Percentiles rank a stretch among this genome's conserved stretches.
These are phyloP conservation scores for Naegleria gruberi DNA, from an alignment of 208 protist species.

Conservation along the genomic window DNA sequence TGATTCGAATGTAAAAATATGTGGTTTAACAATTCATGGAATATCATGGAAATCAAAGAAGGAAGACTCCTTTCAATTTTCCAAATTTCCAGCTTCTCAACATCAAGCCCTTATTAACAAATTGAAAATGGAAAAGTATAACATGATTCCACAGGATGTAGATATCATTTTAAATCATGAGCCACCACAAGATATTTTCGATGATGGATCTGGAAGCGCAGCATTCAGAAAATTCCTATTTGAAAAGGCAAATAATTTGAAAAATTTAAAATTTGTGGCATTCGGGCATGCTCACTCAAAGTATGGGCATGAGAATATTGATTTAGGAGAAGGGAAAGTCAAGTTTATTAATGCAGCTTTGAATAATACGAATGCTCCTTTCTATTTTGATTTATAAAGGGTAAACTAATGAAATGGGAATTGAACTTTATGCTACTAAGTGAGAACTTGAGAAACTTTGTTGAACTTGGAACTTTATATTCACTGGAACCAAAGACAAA, in stretches of 20 bases:
- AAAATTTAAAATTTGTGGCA: background rate
- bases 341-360: background rate
- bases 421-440: too few species aligned
- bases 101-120: background rate
- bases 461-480: too few species aligned
- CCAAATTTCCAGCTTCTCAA: background rate
- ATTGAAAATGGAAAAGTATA: background rate
- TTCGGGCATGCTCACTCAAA: background rate
- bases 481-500: too few species aligned
- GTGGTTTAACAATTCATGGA: too few species aligned
- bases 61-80: background rate
- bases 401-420: too few species aligned
- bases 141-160: background rate
- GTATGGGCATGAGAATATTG: too few species aligned
- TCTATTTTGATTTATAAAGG: background rate
- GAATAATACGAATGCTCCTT: background rate
- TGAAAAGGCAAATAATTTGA: too few species aligned
- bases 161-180: background rate
- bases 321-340: too few species aligned
- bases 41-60: background rate
- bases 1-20: background rate
- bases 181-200: background rate
- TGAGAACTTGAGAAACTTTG: too few species aligned
- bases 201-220: background rate
- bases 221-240: background rate